Evolutionary conservation across 352 stramenopile species (phyloP).

Genomic region (Phytophthora sp.): DNA sequence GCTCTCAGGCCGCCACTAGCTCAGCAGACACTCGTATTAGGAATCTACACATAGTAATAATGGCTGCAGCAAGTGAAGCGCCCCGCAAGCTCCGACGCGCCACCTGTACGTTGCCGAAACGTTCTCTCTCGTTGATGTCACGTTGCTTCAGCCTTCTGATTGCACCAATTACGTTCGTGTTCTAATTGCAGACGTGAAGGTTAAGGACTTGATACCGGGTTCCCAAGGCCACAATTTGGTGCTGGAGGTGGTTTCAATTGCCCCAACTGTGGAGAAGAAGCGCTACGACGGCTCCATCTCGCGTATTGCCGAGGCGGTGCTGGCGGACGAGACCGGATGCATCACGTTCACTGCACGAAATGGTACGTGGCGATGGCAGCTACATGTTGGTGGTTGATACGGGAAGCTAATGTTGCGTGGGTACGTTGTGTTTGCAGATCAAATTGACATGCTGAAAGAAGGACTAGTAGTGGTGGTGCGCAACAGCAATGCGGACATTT

Average conservation of each 20-base stretch:
- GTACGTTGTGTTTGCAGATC: slow-evolving; percentile 47
- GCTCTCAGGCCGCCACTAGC: slow-evolving; percentile 3
- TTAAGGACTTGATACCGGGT: slow-evolving; percentile 72
- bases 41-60: slow-evolving; percentile 11
- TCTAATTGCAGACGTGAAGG: slow-evolving; percentile 68
- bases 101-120: slow-evolving; percentile 39
- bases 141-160: background rate
- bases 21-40: background rate
- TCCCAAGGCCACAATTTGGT: slow-evolving; percentile 86
- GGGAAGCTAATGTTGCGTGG: slow-evolving; percentile 4
- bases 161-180: background rate
- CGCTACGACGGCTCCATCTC: slow-evolving; percentile 69
- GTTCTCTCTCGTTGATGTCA: slow-evolving; percentile 1
- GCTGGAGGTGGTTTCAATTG: slow-evolving; percentile 72
- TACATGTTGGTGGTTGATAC: background rate
- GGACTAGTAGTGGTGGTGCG: slow-evolving; percentile 71
- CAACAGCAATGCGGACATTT: slow-evolving; percentile 86
- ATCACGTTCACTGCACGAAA: slow-evolving; percentile 85
- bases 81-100: slow-evolving; percentile 49
- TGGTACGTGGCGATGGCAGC: slow-evolving; percentile 36
- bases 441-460: slow-evolving; percentile 74
- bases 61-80: slow-evolving; percentile 32
- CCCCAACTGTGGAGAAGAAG: slow-evolving; percentile 65
- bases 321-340: slow-evolving; percentile 85
- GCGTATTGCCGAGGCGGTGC: slow-evolving; percentile 75